These are phyloP conservation scores for Coemansia umbellata DNA, from an alignment of 192 early-diverging fungal species.

Conservation along the genomic window DNA sequence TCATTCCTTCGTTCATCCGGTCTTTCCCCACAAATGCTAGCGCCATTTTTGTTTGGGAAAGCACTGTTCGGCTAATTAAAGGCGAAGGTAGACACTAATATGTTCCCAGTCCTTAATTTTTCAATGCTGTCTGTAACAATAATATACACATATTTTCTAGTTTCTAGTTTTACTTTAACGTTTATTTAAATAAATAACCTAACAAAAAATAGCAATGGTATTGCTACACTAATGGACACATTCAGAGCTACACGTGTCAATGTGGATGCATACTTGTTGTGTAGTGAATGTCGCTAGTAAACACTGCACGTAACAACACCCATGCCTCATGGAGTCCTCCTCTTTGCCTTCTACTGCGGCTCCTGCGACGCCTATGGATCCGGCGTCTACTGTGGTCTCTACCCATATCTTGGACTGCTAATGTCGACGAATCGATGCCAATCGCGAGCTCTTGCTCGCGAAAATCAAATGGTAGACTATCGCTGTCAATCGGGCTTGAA, in stretches of 20 bases:
- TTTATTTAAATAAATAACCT: background rate
- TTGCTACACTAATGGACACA: background rate
- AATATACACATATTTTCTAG: too few species aligned
- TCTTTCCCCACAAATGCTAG: slow-evolving; percentile 94
- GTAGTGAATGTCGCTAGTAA: slow-evolving; percentile 2
- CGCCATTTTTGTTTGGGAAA: slow-evolving; percentile 88
- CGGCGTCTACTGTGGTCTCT: background rate
- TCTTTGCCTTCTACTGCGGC: background rate
- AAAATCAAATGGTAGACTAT: slow-evolving; percentile 8
- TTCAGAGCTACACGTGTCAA: background rate
- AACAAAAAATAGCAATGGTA: background rate
- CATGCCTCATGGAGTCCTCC: background rate
- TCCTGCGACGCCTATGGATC: background rate
- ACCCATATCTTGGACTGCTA: background rate
- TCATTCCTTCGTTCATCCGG: slow-evolving; percentile 83
- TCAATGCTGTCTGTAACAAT: too few species aligned
- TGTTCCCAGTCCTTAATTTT: too few species aligned
- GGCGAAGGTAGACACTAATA: slow-evolving; percentile 18
- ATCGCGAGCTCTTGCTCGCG: background rate
- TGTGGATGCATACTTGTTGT: background rate
- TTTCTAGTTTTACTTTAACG: too few species aligned
- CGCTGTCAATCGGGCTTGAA: background rate
- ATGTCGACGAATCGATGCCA: background rate
- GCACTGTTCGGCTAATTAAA: slow-evolving; percentile 54
- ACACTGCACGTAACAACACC: background rate